Conservation (phyloP, 75 land plant genomes). For the Pinus tabuliformis region DNA sequence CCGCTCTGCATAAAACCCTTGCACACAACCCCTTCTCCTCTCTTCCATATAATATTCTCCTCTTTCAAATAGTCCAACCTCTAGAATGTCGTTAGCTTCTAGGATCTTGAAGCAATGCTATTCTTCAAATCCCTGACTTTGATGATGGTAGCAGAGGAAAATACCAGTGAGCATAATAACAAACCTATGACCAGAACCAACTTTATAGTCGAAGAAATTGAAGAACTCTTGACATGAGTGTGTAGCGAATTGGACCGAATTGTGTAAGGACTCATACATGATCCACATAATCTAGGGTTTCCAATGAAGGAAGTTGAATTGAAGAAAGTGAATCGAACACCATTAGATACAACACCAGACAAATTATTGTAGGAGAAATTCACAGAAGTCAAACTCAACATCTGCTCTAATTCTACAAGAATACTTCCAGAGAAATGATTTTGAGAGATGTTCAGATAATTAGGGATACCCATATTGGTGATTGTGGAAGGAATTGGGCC, state of each 20-base stretch:
- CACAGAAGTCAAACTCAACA: slow-evolving; percentile 29
- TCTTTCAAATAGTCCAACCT: too few relatives aligned
- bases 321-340: slow-evolving; percentile 20
- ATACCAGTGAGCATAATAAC: too few relatives aligned
- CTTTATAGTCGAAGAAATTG: too few relatives aligned
- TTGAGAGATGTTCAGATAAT: slow-evolving; percentile 56
- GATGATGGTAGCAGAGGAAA: too few relatives aligned
- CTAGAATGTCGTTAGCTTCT: too few relatives aligned
- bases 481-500: slow-evolving; percentile 53
- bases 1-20: slow-evolving; percentile 75
- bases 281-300: slow-evolving; percentile 39
- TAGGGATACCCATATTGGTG: slow-evolving; percentile 35
- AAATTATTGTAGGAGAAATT: slow-evolving; percentile 56
- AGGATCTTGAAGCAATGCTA: too few relatives aligned
- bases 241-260: too few relatives aligned
- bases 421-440: slow-evolving; percentile 47
- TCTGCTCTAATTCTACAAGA: slow-evolving; percentile 37
- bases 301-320: slow-evolving; percentile 29
- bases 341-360: slow-evolving; percentile 29
- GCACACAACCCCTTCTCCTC: slow-evolving; percentile 66
- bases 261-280: too few relatives aligned
- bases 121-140: too few relatives aligned
- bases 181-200: too few relatives aligned
- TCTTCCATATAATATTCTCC: too few relatives aligned
- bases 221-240: too few relatives aligned